Conservation (phyloP, 441 rosid genomes). For the Bruguiera hainesii region DNA sequence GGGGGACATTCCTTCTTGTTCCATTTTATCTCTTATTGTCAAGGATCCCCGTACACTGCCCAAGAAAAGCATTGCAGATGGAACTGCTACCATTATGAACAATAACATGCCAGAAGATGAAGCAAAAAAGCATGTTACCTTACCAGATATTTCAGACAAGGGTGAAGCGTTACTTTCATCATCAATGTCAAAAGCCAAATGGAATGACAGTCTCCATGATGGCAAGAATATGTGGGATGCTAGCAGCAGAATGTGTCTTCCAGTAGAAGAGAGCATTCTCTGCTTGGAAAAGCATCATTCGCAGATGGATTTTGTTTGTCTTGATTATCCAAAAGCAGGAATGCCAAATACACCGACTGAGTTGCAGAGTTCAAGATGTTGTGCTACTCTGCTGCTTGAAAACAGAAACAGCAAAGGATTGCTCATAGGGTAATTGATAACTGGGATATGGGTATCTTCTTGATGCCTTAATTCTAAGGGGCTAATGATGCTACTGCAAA, state of each 20-base stretch:
- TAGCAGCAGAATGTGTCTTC: constrained; percentile 38
- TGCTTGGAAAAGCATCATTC: constrained; percentile 57
- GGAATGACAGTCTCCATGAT: constrained; percentile 16
- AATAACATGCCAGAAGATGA: constrained; percentile 23
- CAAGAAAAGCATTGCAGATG: constrained; percentile 26
- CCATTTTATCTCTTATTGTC: constrained; percentile 46
- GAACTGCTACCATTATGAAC: constrained; percentile 24
- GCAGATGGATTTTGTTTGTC: constrained; percentile 54
- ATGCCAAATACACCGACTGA: constrained; percentile 28
- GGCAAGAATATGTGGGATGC: constrained; percentile 59
- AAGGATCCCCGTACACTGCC: constrained; percentile 57
- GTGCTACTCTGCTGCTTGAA: constrained; percentile 70
- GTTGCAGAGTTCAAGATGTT: constrained; percentile 48
- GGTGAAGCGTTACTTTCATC: constrained; percentile 12
- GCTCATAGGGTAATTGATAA: constrained; percentile 47
- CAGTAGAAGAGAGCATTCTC: constrained; percentile 61
- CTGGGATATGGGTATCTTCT: background rate
- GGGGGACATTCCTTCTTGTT: constrained; percentile 35
- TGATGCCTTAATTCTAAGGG: background rate
- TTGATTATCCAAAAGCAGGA: constrained; percentile 37
- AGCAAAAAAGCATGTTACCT: constrained; percentile 24
- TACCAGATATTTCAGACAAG: constrained; percentile 23
- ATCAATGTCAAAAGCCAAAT: constrained; percentile 30
- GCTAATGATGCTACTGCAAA: background rate
- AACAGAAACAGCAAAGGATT: constrained; percentile 35